Conservation (phyloP, 306 rosid species). For the Inga leiocalycina region DNA sequence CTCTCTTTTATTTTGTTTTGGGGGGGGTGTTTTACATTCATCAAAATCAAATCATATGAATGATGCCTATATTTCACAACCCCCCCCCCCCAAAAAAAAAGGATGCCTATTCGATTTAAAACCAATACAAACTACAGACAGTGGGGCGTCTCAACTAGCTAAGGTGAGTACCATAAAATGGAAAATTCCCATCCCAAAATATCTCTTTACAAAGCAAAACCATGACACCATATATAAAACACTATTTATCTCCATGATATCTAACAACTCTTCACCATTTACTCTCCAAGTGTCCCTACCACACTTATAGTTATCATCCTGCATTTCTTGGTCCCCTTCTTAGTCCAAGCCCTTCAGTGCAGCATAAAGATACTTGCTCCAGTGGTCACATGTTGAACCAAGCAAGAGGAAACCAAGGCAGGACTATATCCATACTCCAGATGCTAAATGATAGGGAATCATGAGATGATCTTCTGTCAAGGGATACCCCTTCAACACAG, state of each 20-base stretch:
- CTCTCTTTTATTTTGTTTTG: not conserved
- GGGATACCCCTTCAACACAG: conserved; percentile 60
- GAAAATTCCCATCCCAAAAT: conserved; percentile 38
- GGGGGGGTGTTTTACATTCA: not conserved
- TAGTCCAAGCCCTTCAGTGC: conserved; percentile 60
- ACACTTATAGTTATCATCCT: conserved; percentile 58
- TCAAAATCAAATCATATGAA: conserved; percentile 17
- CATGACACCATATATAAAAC: conserved; percentile 35
- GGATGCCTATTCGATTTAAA: not conserved
- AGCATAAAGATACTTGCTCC: conserved; percentile 51
- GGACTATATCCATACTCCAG: conserved; percentile 57
- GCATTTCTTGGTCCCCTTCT: conserved; percentile 63
- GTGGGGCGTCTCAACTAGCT: conserved; percentile 23
- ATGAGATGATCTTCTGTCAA: conserved; percentile 66
- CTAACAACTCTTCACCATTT: conserved; percentile 36
- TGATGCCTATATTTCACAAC: not conserved
- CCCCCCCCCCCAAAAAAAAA: no score
- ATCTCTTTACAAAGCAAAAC: conserved; percentile 32
- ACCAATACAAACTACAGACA: conserved; percentile 22
- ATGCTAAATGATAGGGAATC: conserved; percentile 53
- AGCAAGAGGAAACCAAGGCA: conserved; percentile 75
- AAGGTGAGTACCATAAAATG: conserved; percentile 15
- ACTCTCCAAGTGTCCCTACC: conserved; percentile 53
- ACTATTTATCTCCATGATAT: conserved; percentile 38
- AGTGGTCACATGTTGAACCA: conserved; percentile 54